phyloP scores from a whole-genome alignment of 2,329 filamentous ascomycete species.

The Fusarium nurragi region DNA sequence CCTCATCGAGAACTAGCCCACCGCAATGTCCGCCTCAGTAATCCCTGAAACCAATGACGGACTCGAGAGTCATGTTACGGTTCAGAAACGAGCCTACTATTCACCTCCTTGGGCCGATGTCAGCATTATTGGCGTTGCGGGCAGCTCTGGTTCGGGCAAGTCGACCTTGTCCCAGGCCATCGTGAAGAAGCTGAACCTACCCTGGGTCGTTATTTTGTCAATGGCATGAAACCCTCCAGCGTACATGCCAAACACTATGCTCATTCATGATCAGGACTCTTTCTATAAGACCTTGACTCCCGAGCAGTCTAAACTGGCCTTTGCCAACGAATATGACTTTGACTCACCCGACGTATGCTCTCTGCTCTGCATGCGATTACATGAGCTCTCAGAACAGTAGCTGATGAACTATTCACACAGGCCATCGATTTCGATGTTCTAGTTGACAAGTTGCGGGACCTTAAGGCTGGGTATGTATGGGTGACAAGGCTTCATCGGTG shows the following conservation, averaged over 20 bases:
- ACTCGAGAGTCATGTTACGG: constrained; percentile 56
- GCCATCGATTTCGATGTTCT: constrained; percentile 95
- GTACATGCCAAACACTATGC: constrained; percentile 10
- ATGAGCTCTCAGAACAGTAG: background rate
- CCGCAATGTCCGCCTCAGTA: constrained; percentile 33
- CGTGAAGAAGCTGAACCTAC: constrained; percentile 86
- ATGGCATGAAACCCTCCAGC: constrained; percentile 70
- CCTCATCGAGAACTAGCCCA: constrained; percentile 36
- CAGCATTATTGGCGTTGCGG: constrained; percentile 95
- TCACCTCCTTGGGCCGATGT: constrained; percentile 95
- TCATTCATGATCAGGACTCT: constrained; percentile 74
- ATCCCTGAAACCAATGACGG: constrained; percentile 29
- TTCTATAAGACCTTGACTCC: constrained; percentile 92
- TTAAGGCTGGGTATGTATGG: constrained; percentile 84
- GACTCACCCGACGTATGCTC: constrained; percentile 78
- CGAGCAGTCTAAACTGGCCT: constrained; percentile 82
- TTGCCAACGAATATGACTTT: constrained; percentile 94
- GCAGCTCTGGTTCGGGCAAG: constrained; percentile 93
- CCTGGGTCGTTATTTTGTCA: constrained; percentile 97
- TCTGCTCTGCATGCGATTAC: background rate
- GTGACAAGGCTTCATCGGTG: background rate
- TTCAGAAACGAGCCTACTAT: constrained; percentile 76
- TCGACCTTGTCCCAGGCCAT: constrained; percentile 94
- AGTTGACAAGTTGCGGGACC: constrained; percentile 79
- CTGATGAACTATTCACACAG: constrained; percentile 43